Evolutionary conservation across 1,139 yeast genomes (phyloP).

Genomic region (Kurtzmaniella quercitrusa): DNA sequence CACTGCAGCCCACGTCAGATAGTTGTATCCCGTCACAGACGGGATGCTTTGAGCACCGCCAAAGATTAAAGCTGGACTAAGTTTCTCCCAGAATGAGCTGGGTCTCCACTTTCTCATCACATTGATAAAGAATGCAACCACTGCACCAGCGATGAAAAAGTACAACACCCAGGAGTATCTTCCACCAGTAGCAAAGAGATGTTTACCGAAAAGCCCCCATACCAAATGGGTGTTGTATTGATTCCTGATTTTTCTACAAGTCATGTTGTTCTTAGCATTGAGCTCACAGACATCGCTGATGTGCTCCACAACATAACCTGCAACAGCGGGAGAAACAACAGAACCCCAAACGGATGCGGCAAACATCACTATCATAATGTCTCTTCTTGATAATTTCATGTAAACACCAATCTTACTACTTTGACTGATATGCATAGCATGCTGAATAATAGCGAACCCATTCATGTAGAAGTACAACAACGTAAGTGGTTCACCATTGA

Average conservation of each 20-base stretch:
- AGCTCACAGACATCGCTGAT: conserved; percentile 12
- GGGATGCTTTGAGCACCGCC: conserved; percentile 21
- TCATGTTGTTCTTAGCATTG: conserved; percentile 9
- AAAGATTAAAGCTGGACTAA: conserved; percentile 13
- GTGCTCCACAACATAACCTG: conserved; percentile 7
- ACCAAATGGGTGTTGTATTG: conserved; percentile 10
- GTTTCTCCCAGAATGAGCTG: conserved; percentile 9
- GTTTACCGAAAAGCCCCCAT: conserved; percentile 9
- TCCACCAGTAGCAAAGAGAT: conserved; percentile 9
- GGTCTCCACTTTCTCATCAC: conserved; percentile 12
- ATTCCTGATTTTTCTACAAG: conserved; percentile 9
- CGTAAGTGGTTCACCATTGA: conserved; percentile 7
- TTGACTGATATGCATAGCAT: conserved; percentile 7
- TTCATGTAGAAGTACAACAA: conserved; percentile 7
- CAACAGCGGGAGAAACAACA: conserved; percentile 8
- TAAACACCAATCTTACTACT: conserved; percentile 14
- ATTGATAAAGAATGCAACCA: conserved; percentile 10
- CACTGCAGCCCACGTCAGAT: conserved; percentile 16
- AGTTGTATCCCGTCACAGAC: conserved; percentile 20
- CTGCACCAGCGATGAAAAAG: conserved; percentile 14
- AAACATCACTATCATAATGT: conserved; percentile 8
- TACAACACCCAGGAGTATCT: conserved; percentile 9
- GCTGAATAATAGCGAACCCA: conserved; percentile 8
- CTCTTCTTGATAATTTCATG: conserved; percentile 16
- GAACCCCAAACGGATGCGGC: conserved; percentile 8